These are phyloP conservation scores for Rhododendron vialii DNA, from an alignment of 148 eudicot genomes.

Conservation along the genomic window DNA sequence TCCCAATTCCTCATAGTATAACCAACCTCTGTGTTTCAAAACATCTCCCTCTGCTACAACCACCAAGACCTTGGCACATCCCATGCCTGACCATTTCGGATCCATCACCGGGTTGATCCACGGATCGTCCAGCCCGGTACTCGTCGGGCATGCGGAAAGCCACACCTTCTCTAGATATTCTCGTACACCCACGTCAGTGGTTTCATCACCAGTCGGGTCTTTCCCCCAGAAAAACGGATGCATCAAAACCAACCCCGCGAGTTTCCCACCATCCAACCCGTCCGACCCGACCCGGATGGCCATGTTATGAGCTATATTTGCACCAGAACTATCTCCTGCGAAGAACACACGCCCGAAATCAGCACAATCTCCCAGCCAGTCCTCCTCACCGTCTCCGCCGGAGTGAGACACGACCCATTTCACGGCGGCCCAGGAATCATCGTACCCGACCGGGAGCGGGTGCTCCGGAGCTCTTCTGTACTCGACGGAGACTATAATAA, in stretches of 20 bases:
- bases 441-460: conserved; percentile 38
- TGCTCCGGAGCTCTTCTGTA: conserved; percentile 53
- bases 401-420: conserved; percentile 42
- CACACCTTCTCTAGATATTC: background rate
- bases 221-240: conserved; percentile 34
- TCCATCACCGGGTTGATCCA: conserved; percentile 24
- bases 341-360: conserved; percentile 31
- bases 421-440: conserved; percentile 46
- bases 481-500: conserved; percentile 34
- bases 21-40: conserved; percentile 22
- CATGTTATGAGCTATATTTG: conserved; percentile 44
- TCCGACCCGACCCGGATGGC: conserved; percentile 22
- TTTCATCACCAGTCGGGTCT: conserved; percentile 1
- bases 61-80: conserved; percentile 19
- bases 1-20: conserved; percentile 14
- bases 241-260: conserved; percentile 26
- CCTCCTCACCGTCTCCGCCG: conserved; percentile 22
- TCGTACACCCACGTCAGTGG: background rate
- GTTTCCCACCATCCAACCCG: background rate
- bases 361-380: conserved; percentile 38
- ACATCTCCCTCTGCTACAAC: conserved; percentile 18
- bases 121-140: conserved; percentile 22
- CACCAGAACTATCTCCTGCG: conserved; percentile 55
- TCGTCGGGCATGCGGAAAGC: background rate
- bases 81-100: conserved; percentile 6